These are phyloP conservation scores for Ophiostoma ips DNA, from an alignment of 2,329 filamentous ascomycete species.

Conservation along the genomic window DNA sequence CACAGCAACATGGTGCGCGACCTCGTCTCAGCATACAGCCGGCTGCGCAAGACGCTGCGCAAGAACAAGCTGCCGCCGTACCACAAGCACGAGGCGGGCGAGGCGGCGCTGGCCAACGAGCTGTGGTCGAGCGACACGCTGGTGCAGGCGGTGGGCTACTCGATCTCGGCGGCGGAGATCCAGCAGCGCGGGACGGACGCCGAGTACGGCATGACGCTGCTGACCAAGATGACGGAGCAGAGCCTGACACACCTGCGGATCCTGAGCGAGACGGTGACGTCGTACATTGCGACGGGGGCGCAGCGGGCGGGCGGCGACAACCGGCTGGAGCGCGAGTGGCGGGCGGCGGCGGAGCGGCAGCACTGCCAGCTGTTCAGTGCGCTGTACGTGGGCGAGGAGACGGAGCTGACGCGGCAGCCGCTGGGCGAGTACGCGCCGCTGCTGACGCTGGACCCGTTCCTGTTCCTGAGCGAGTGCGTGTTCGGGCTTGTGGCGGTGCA, in stretches of 20 bases:
- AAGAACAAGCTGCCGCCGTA: conserved; percentile 37
- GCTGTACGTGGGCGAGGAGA: conserved; percentile 32
- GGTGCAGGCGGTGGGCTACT: conserved; percentile 59
- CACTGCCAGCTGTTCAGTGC: conserved; percentile 62
- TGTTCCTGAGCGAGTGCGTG: conserved; percentile 69
- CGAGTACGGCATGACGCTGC: conserved; percentile 56
- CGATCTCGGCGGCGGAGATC: conserved; percentile 81
- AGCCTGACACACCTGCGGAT: conserved; percentile 76
- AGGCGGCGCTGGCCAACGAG: conserved; percentile 23
- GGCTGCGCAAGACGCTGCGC: conserved; percentile 43
- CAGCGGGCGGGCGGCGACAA: conserved; percentile 47
- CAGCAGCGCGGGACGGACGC: conserved; percentile 74
- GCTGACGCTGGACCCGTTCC: conserved; percentile 56
- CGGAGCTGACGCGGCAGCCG: conserved; percentile 26
- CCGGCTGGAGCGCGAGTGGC: conserved; percentile 52
- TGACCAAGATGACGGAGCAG: conserved; percentile 76
- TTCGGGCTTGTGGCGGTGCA: conserved; percentile 56
- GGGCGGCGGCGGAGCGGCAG: conserved; percentile 54
- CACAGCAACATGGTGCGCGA: conserved; percentile 30
- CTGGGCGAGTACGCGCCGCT: conserved; percentile 41
- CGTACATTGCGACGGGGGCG: conserved; percentile 67
- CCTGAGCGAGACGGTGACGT: conserved; percentile 73
- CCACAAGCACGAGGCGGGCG: conserved; percentile 17
- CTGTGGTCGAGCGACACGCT: conserved; percentile 44
- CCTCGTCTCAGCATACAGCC: conserved; percentile 45